Conservation (phyloP, 139 green algal species). For the Choricystis sp. region DNA sequence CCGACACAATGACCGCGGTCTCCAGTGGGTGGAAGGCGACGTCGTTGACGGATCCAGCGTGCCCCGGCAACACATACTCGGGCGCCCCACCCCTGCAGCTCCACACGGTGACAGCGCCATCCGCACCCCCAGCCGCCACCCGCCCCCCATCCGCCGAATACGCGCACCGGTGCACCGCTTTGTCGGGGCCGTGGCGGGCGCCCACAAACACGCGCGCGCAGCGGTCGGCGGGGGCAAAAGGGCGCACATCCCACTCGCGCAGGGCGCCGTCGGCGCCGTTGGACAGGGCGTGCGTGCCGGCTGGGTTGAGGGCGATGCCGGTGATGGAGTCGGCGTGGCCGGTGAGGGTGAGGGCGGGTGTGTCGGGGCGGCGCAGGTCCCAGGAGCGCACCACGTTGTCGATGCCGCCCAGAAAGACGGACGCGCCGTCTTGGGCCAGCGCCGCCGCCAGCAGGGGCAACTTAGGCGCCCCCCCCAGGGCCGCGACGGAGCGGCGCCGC, state of each 20-base stretch:
- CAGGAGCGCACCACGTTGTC: constrained; percentile 77
- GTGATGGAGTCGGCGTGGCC: constrained; percentile 68
- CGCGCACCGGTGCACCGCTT: constrained; percentile 76
- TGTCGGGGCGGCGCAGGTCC: constrained; percentile 63
- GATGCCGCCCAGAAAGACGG: constrained; percentile 69
- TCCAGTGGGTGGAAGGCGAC: constrained; percentile 85
- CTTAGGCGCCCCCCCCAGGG: constrained; percentile 16
- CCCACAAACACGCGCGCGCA: constrained; percentile 52
- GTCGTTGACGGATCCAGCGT: constrained; percentile 85
- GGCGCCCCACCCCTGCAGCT: constrained; percentile 33
- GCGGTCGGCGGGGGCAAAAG: constrained; percentile 74
- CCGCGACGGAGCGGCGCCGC: constrained; percentile 44
- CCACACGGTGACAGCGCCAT: constrained; percentile 75
- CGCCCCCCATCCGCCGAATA: constrained; percentile 68
- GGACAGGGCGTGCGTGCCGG: constrained; percentile 73
- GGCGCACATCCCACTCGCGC: constrained; percentile 63
- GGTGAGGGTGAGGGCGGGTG: constrained; percentile 35
- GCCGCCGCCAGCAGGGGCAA: constrained; percentile 65
- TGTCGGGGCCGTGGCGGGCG: constrained; percentile 81
- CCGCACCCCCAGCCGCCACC: constrained; percentile 61
- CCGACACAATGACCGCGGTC: constrained; percentile 60
- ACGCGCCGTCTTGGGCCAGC: constrained; percentile 60
- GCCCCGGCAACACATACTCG: constrained; percentile 79
- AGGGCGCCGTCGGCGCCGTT: constrained; percentile 97
- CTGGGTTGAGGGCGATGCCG: constrained; percentile 60